Conservation (phyloP, 2,329 filamentous ascomycete species). For the Penicillium concentricum region DNA sequence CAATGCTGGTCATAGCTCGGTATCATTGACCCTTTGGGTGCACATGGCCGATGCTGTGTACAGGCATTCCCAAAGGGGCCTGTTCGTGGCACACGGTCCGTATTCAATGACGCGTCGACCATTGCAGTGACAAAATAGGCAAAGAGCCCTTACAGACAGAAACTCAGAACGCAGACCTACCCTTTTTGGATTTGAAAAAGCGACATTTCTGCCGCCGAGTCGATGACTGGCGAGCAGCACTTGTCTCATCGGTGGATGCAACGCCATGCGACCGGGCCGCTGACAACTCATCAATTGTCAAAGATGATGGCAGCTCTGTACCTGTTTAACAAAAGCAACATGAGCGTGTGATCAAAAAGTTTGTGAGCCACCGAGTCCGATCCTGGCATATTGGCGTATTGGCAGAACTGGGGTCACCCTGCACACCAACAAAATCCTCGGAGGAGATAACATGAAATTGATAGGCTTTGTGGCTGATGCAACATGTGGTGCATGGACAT, state of each 20-base stretch:
- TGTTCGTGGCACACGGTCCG: neutral
- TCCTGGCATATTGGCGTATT: slow-evolving; percentile 2
- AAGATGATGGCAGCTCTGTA: slow-evolving; percentile 17
- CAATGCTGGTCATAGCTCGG: neutral
- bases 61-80: neutral
- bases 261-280: slow-evolving; percentile 29
- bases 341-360: slow-evolving; percentile 37
- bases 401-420: neutral
- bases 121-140: neutral
- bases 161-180: slow-evolving; percentile 17
- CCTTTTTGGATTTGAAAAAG: slow-evolving; percentile 27
- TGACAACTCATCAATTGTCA: slow-evolving; percentile 32
- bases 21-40: neutral
- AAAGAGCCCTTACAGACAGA: slow-evolving; percentile 1
- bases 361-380: slow-evolving; percentile 24
- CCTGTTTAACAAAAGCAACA: slow-evolving; percentile 22
- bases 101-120: slow-evolving; percentile 4
- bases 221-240: slow-evolving; percentile 17
- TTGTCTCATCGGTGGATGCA: slow-evolving; percentile 14
- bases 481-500: slow-evolving; percentile 11
- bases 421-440: neutral
- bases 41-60: neutral
- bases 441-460: slow-evolving; percentile 7
- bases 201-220: slow-evolving; percentile 25
- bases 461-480: slow-evolving; percentile 12